Conservation (phyloP, 176 grass and related monocot genomes). For the Cymbopogon citratus region DNA sequence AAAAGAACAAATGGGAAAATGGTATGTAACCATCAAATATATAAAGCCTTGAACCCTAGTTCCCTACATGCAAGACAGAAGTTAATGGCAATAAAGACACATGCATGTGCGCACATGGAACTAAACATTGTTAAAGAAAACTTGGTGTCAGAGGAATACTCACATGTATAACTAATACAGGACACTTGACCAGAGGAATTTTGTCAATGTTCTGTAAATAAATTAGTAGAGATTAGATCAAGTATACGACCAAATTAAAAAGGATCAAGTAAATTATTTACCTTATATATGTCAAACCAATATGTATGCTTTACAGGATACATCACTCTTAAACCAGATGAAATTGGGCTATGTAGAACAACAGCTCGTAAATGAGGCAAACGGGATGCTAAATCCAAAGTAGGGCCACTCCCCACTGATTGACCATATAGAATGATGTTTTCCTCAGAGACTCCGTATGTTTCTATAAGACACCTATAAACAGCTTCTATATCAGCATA, state of each 20-base stretch:
- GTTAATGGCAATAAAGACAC: conserved; percentile 3
- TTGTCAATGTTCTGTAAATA: conserved; percentile 95
- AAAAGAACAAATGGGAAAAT: not conserved
- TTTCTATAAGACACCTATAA: conserved; percentile 75
- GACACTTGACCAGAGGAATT: conserved; percentile 81
- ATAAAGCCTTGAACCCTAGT: conserved; percentile 1
- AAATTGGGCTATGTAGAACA: conserved; percentile 95
- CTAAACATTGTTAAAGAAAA: conserved; percentile 6
- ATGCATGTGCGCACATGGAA: conserved; percentile 27
- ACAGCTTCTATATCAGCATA: conserved; percentile 90
- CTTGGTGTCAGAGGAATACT: conserved; percentile 45
- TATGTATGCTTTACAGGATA: conserved; percentile 95
- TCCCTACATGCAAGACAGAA: not conserved
- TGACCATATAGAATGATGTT: conserved; percentile 92
- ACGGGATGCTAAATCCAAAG: conserved; percentile 75
- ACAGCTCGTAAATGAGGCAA: conserved; percentile 67
- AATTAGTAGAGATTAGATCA: conserved; percentile 22
- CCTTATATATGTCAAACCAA: conserved; percentile 99
- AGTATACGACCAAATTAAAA: conserved; percentile 4
- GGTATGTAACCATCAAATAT: conserved; percentile 5
- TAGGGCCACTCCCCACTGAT: conserved; percentile 92
- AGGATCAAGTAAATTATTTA: conserved; percentile 25
- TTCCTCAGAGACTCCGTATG: conserved; percentile 65
- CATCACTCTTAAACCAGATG: conserved; percentile 91
- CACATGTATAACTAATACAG: conserved; percentile 98